Base-by-base conservation (phyloP, 1,139 yeast genomes). In the Lodderomyces pseudojiufengensis region DNA sequence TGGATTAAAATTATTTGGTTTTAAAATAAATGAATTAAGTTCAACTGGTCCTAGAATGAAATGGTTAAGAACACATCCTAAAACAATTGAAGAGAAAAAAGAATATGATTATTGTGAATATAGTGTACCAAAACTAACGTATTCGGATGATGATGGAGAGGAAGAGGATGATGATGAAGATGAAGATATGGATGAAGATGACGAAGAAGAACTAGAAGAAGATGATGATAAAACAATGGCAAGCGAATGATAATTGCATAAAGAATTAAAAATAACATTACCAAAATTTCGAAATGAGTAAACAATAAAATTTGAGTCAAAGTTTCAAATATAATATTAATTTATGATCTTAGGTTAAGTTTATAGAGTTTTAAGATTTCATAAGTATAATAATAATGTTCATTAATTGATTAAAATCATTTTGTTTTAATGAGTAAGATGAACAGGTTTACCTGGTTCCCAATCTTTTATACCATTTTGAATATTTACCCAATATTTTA, bases 31-130 rank as follows among this genome's bases (percentile, higher is more conserved):
- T 49, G 95, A 85, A 54, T 55, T 65, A 38, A 83, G 95, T 37
- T 66, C 74, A 14, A 75, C 85, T 33, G 98, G 99, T 0, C 94
- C 95, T 9, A 72, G 97, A 49, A 92, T 92, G 98, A 78, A 76
- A 51, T 92, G 99, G 99, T 68, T 92, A 43, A 76, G 97, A 48
- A 78, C 78, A 59, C 70, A 74, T 45, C 96, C 96, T 1, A 70
- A 66, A 36, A 66, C 79, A 1, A 65, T 61, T 9, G 76, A 65
- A 32, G 87, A 84, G 49, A 60, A 72, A 48, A 64, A 61, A 37
- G 92, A 83, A 54, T 79, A 66, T 46, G 70, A 75, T 9, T 64
- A 60, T 32, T 84, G 92, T 54, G 86, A 81, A 54, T 80, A 73
- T 50, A 70, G 63, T 31, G 60, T 78, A 18, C 84, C 84, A 1